Base-by-base conservation (phyloP, 306 rosid species). In the Pyrus bretschneideri region DNA sequence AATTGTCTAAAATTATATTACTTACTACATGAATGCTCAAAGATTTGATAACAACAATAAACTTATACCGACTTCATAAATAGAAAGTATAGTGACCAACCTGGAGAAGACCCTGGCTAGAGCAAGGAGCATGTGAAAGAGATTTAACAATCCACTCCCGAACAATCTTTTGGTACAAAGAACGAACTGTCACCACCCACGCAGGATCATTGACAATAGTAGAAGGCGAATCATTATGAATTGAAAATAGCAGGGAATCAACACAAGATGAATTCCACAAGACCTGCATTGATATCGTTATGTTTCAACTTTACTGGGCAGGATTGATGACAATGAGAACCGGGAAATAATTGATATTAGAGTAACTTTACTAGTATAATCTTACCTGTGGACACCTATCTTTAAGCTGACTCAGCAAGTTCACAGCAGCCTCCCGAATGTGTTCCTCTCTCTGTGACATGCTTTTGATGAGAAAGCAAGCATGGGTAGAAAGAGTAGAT, bases 21-120 rank as follows among this genome's bases (percentile, higher is more conserved):
- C 52, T 55, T 23, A 3, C 27, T 18, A 52, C 38, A 31, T 22
- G 52, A 59, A 46, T 35, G 54, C 40, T 45, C 44, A 54, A 44
- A 38, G 42, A 74, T 33, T 69, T 29, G 52, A 54, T 65, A 55
- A 33, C 69, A 7, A 52, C 62, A 54, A 30, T 61, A 71, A 76
- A 68, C 57, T 76, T 31, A 79, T 74, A 72, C 72, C 33, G 22
- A 23, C 76, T 75, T 61, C 19, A 80, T 35, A 54, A 79, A 75
- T 31, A 55, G 74, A 63, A 58, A 75, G 81, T 81, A 33, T 40
- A 81, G 76, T 76, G 35, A 63, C 78, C 78, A 87, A 95, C 99
- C 97, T 95, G 97, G 63, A 95, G 89, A 83, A 95, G 99, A 88
- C 99, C 99, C 86, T 92, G 97, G 97, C 92, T 87, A 79, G 99